Conservation (phyloP, 2,329 filamentous ascomycete species). For the Chrysoporthe austroafricana region DNA sequence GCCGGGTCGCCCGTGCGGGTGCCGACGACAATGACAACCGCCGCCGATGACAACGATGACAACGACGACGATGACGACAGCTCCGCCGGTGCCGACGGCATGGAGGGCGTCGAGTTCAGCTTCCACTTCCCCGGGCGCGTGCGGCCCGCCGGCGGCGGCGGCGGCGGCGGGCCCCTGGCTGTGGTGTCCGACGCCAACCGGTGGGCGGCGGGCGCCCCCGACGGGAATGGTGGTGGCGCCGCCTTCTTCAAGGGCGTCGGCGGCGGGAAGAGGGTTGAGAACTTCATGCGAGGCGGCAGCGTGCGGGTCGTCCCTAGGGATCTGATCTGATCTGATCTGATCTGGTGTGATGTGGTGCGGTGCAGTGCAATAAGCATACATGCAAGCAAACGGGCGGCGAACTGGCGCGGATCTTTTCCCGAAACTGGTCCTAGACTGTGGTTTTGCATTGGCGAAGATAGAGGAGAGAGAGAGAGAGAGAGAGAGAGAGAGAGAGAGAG, state of each 20-base stretch:
- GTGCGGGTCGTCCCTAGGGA: constrained; percentile 12
- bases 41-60: neutral
- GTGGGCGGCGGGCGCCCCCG: constrained; percentile 50
- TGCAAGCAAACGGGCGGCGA: too few relatives aligned
- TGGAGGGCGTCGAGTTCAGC: constrained; percentile 30
- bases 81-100: constrained; percentile 7
- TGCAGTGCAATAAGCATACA: too few relatives aligned
- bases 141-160: constrained; percentile 20
- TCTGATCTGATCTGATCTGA: neutral
- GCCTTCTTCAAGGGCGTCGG: constrained; percentile 33
- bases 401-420: too few relatives aligned
- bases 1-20: neutral
- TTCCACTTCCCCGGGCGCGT: constrained; percentile 39
- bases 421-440: too few relatives aligned
- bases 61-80: neutral
- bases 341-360: neutral
- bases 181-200: constrained; percentile 51
- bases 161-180: constrained; percentile 38
- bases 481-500: too few relatives aligned
- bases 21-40: too few relatives aligned
- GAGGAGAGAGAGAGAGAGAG: neutral
- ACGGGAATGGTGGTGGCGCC: constrained; percentile 40
- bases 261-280: constrained; percentile 6
- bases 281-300: neutral
- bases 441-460: too few relatives aligned